These are phyloP conservation scores for Centaurea solstitialis DNA, from an alignment of 129 eudicot species.

Conservation along the genomic window DNA sequence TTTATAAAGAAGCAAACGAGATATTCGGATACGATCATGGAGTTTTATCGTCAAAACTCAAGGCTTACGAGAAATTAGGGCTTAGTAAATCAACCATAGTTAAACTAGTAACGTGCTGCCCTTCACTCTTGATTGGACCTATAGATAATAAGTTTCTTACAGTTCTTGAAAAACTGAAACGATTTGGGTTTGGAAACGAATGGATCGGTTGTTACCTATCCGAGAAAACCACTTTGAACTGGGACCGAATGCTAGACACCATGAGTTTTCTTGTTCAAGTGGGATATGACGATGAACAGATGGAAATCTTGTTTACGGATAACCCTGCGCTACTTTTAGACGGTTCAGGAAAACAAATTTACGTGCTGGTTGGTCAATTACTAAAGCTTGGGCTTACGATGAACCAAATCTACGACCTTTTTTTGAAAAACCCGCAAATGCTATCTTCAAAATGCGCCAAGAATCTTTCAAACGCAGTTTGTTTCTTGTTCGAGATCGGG, in stretches of 20 bases:
- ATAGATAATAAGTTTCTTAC: constrained; percentile 38
- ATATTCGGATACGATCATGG: constrained; percentile 54
- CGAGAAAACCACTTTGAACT: constrained; percentile 41
- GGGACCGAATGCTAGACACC: constrained; percentile 56
- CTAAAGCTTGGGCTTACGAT: constrained; percentile 61
- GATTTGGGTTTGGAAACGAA: constrained; percentile 51
- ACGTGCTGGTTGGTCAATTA: constrained; percentile 54
- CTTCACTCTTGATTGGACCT: constrained; percentile 53
- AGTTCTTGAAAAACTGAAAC: constrained; percentile 51
- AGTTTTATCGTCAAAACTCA: constrained; percentile 48
- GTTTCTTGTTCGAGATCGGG: constrained; percentile 53
- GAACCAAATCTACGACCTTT: constrained; percentile 42
- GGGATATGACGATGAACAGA: constrained; percentile 50
- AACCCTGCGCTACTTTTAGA: constrained; percentile 57
- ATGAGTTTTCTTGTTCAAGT: constrained; percentile 54
- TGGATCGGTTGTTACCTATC: constrained; percentile 60
- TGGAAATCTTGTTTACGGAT: constrained; percentile 38
- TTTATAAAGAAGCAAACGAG: constrained; percentile 56
- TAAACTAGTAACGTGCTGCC: constrained; percentile 60
- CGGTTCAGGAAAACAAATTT: constrained; percentile 59
- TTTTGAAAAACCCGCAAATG: constrained; percentile 49
- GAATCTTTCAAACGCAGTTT: constrained; percentile 49
- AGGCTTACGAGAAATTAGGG: constrained; percentile 61
- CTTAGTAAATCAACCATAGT: constrained; percentile 52
- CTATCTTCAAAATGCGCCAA: constrained; percentile 45